Percentiles rank a stretch among this genome's conserved stretches.
Evolutionary conservation across 164 flowering plant genomes (phyloP).

Genomic region (Vitis labrusca): DNA sequence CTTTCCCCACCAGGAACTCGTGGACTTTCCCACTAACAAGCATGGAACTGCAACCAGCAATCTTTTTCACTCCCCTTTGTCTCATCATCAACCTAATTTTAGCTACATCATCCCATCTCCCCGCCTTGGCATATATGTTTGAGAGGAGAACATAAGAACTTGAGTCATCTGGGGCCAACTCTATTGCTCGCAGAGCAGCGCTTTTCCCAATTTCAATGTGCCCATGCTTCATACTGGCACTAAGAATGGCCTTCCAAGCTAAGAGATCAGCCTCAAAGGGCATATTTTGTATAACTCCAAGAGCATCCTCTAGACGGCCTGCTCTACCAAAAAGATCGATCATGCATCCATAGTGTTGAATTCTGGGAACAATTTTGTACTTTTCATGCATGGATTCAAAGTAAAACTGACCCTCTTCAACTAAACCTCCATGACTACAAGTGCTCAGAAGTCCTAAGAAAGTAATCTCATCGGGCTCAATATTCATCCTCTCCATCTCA

Average conservation of each 20-base stretch:
- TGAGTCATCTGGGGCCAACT: constrained; percentile 24
- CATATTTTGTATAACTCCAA: constrained; percentile 21
- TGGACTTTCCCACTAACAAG: constrained; percentile 6
- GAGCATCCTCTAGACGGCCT: constrained; percentile 26
- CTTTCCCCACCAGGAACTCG: constrained; percentile 23
- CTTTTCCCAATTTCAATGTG: constrained; percentile 14
- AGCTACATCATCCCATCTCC: constrained; percentile 24
- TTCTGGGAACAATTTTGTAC: constrained; percentile 18
- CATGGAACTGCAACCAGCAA: no score
- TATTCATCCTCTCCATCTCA: constrained; percentile 20
- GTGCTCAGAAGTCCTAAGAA: constrained; percentile 32
- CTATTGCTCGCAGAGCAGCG: constrained; percentile 17
- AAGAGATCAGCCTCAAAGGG: constrained; percentile 25
- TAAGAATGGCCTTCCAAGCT: constrained; percentile 28
- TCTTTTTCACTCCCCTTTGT: no score
- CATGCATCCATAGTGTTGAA: constrained; percentile 38
- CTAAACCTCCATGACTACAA: constrained; percentile 36
- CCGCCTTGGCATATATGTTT: constrained; percentile 28
- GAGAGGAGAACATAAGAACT: constrained; percentile 24
- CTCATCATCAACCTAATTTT: constrained; percentile 23
- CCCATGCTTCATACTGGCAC: constrained; percentile 26
- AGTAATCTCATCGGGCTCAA: constrained; percentile 29
- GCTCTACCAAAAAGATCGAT: constrained; percentile 31
- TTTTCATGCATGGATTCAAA: constrained; percentile 19
- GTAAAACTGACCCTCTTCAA: constrained; percentile 22